Evolutionary conservation across 805 yeast genomes (phyloP).

Genomic region (Sporopachydermia quercuum): DNA sequence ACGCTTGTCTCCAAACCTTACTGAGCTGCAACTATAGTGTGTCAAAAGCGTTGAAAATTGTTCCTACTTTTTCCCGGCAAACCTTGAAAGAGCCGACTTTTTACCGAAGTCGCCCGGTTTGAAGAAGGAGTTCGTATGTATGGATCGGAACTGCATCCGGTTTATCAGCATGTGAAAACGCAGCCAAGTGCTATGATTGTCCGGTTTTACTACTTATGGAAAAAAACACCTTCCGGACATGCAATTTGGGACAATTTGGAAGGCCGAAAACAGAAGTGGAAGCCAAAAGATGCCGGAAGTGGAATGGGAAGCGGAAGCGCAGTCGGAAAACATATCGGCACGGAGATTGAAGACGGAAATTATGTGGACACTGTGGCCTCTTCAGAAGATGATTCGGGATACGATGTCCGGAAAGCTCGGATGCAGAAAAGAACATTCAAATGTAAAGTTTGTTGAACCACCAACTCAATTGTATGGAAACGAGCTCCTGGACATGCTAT

Average conservation of each 20-base stretch:
- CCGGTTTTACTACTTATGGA: slow-evolving; percentile 82
- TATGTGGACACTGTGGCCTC: slow-evolving; percentile 40
- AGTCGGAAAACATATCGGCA: slow-evolving; percentile 12
- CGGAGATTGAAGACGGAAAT: slow-evolving; percentile 11
- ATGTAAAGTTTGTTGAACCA: slow-evolving; percentile 63
- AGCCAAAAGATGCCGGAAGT: slow-evolving; percentile 16
- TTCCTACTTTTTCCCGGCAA: slow-evolving; percentile 35
- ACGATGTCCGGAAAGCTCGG: slow-evolving; percentile 37
- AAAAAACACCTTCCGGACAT: slow-evolving; percentile 65
- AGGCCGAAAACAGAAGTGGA: slow-evolving; percentile 54
- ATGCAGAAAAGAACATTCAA: slow-evolving; percentile 26
- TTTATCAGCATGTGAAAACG: slow-evolving; percentile 52
- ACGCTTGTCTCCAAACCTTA: slow-evolving; percentile 45
- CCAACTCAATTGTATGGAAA: slow-evolving; percentile 47
- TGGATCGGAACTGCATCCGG: slow-evolving; percentile 73
- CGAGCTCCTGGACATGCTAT: slow-evolving; percentile 47
- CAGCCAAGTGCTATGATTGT: slow-evolving; percentile 71
- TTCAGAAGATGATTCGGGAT: slow-evolving; percentile 57
- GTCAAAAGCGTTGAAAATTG: slow-evolving; percentile 31
- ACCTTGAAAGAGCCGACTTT: slow-evolving; percentile 68
- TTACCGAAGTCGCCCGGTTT: slow-evolving; percentile 49
- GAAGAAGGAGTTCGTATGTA: slow-evolving; percentile 57
- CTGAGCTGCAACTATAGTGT: slow-evolving; percentile 37
- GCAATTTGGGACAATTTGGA: slow-evolving; percentile 70
- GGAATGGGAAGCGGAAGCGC: slow-evolving; percentile 9